Evolutionary conservation across 2,329 filamentous ascomycete genomes (phyloP).

Genomic region (Fusarium cicatricum): DNA sequence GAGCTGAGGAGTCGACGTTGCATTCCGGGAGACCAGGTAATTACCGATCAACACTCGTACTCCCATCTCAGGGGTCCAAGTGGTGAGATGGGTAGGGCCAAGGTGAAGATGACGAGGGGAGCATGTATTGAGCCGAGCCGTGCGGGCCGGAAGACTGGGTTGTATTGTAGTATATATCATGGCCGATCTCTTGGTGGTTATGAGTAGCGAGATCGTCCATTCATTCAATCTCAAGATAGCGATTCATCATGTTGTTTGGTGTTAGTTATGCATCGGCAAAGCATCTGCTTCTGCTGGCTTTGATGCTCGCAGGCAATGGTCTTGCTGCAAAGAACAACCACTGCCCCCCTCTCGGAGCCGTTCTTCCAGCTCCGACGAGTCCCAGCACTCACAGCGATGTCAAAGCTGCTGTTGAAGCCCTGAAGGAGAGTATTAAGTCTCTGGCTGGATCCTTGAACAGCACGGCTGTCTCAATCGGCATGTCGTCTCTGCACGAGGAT

Average conservation of each 20-base stretch:
- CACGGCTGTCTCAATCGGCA: constrained; percentile 8
- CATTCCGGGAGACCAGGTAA: too few relatives aligned
- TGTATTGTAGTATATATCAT: not conserved
- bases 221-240: not conserved
- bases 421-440: not conserved
- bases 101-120: not conserved
- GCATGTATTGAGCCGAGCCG: not conserved
- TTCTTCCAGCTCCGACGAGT: constrained; percentile 6
- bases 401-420: not conserved
- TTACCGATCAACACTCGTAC: too few relatives aligned
- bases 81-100: not conserved
- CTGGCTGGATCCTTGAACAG: not conserved
- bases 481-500: constrained; percentile 3
- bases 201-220: not conserved
- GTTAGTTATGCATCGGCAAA: too few relatives aligned
- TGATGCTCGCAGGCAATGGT: constrained; percentile 1
- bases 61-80: too few relatives aligned
- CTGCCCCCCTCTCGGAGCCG: constrained; percentile 10
- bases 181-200: too few relatives aligned
- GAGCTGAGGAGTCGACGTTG: too few relatives aligned
- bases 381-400: constrained; percentile 2
- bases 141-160: too few relatives aligned
- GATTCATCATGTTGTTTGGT: not conserved
- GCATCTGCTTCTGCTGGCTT: not conserved
- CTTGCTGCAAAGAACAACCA: constrained; percentile 18